Evolutionary conservation across 2,329 filamentous ascomycete genomes (phyloP).

Genomic region (Sordariomycetes sp.): DNA sequence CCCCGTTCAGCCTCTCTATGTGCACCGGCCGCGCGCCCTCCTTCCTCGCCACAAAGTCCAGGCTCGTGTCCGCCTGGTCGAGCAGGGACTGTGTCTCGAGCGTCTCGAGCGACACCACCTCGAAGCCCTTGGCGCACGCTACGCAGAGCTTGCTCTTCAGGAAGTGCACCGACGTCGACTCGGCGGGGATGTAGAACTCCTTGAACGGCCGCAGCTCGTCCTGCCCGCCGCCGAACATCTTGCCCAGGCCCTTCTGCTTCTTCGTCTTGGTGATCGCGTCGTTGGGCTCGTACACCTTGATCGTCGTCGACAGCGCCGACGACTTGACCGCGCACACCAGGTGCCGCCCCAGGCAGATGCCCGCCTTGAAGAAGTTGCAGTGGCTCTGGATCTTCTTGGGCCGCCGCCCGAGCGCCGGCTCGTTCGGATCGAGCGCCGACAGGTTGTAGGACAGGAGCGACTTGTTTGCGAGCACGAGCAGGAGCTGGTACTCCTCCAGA

Average conservation of each 20-base stretch:
- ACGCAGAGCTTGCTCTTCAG: slow-evolving; percentile 94
- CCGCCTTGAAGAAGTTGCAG: slow-evolving; percentile 97
- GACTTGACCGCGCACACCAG: slow-evolving; percentile 96
- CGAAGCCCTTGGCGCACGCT: slow-evolving; percentile 88
- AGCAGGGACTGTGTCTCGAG: slow-evolving; percentile 96
- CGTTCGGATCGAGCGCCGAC: slow-evolving; percentile 74
- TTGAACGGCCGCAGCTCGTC: slow-evolving; percentile 96
- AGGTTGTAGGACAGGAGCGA: slow-evolving; percentile 83
- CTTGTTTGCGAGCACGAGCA: slow-evolving; percentile 88
- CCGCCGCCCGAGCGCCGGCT: slow-evolving; percentile 69
- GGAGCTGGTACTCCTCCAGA: slow-evolving; percentile 84
- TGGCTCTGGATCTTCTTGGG: slow-evolving; percentile 95
- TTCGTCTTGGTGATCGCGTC: slow-evolving; percentile 88
- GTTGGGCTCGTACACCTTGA: slow-evolving; percentile 98
- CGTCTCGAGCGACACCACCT: slow-evolving; percentile 92
- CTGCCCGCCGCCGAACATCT: slow-evolving; percentile 88
- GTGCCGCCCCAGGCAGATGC: slow-evolving; percentile 87
- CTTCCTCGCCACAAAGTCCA: slow-evolving; percentile 91
- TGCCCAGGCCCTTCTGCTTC: slow-evolving; percentile 89
- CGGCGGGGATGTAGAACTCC: slow-evolving; percentile 97
- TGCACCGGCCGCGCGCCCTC: slow-evolving; percentile 93
- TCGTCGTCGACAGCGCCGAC: slow-evolving; percentile 83
- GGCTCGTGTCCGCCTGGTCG: slow-evolving; percentile 92
- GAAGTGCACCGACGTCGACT: slow-evolving; percentile 98
- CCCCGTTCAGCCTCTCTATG: slow-evolving; percentile 91